phyloP scores from a whole-genome alignment of 495 filamentous ascomycete species.

The Penicillium atrosanguineum region DNA sequence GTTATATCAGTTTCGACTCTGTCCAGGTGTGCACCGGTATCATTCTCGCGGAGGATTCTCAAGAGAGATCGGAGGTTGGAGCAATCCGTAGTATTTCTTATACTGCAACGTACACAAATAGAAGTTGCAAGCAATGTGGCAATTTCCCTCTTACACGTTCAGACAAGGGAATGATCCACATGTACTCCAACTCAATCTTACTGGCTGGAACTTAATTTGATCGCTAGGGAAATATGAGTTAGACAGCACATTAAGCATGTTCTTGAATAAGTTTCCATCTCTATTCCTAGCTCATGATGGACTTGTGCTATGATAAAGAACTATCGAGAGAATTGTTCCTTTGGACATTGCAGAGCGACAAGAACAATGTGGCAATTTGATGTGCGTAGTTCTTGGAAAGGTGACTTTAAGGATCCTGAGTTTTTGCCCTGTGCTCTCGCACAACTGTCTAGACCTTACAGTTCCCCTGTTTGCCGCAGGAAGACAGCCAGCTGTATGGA shows the following conservation, averaged over 20 bases:
- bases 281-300: background rate
- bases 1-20: background rate
- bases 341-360: too few relatives aligned
- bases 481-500: too few relatives aligned
- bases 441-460: too few relatives aligned
- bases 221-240: background rate
- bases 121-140: constrained; percentile 3
- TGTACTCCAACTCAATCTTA: background rate
- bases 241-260: too few relatives aligned
- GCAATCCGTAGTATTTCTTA: background rate
- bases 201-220: background rate
- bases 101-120: background rate
- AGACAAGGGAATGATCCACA: background rate
- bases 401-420: too few relatives aligned
- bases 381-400: too few relatives aligned
- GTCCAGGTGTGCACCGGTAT: too few relatives aligned
- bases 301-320: background rate
- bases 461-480: too few relatives aligned
- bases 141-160: background rate
- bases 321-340: background rate
- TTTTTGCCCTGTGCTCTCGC: too few relatives aligned
- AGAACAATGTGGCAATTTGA: too few relatives aligned
- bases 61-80: background rate
- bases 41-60: background rate
- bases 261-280: too few relatives aligned